Evolutionary conservation across 106 monocot genomes (phyloP).

Genomic region (Dendrobium catenatum): DNA sequence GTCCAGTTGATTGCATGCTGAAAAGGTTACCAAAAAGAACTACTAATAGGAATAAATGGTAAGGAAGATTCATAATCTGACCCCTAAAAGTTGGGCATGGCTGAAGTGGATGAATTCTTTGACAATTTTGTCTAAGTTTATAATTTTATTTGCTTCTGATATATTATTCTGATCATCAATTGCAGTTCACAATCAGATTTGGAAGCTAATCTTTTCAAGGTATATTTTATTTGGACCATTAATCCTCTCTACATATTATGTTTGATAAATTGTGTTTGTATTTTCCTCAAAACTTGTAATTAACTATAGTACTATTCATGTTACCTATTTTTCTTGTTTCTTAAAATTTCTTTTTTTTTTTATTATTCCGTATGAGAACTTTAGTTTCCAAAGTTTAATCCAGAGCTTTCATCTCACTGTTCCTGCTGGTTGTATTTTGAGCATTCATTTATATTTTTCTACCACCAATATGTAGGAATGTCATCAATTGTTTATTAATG

Average conservation of each 20-base stretch:
- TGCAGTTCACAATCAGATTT: conserved; percentile 95
- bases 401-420: not conserved
- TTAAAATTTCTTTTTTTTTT: not conserved
- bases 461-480: not conserved
- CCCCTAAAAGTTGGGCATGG: not conserved
- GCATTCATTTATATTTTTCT: not conserved
- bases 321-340: not conserved
- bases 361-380: not conserved
- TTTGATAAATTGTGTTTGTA: not conserved
- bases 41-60: not conserved
- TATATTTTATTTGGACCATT: conserved; percentile 24
- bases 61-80: not conserved
- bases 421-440: not conserved
- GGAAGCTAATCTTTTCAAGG: conserved; percentile 98
- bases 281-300: not conserved
- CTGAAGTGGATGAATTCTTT: not conserved
- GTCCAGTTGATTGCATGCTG: not conserved
- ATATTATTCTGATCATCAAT: conserved; percentile 6
- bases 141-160: conserved; percentile 1
- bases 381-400: not conserved
- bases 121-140: not conserved
- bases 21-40: not conserved
- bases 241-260: not conserved
- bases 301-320: not conserved
- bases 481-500: not conserved